Evolutionary conservation across 2,329 filamentous ascomycete species (phyloP).

Genomic region (Ceratocystis diversiconidia): DNA sequence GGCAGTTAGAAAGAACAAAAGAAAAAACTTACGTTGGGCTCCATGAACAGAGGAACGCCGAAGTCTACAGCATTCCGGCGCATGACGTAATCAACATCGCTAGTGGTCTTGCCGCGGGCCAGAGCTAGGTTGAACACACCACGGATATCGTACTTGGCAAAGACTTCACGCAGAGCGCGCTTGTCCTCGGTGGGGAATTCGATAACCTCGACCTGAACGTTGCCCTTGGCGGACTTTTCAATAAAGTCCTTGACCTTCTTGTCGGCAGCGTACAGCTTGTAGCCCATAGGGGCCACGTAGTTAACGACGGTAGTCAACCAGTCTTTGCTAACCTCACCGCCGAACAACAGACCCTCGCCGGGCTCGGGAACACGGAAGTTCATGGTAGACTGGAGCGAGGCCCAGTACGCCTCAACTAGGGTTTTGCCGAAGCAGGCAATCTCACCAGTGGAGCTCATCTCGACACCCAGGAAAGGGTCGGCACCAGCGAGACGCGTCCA

Average conservation of each 20-base stretch:
- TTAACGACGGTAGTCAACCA: constrained; percentile 69
- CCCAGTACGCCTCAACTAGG: constrained; percentile 94
- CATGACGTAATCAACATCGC: constrained; percentile 97
- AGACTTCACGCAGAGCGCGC: constrained; percentile 83
- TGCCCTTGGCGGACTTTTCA: constrained; percentile 53
- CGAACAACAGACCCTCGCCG: constrained; percentile 88
- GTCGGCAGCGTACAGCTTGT: constrained; percentile 85
- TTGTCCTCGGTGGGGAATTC: constrained; percentile 97
- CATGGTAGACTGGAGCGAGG: constrained; percentile 91
- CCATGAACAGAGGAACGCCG: constrained; percentile 94
- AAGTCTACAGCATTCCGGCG: constrained; percentile 90
- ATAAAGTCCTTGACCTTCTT: constrained; percentile 69
- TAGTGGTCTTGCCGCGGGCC: constrained; percentile 64
- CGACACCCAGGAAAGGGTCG: constrained; percentile 92
- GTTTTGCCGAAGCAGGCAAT: constrained; percentile 98
- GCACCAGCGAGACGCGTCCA: constrained; percentile 97
- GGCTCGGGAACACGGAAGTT: constrained; percentile 84
- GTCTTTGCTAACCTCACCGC: constrained; percentile 61
- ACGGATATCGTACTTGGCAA: constrained; percentile 90
- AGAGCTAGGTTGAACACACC: constrained; percentile 92
- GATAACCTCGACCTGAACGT: constrained; percentile 69
- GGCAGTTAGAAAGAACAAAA: background rate
- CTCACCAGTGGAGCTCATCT: constrained; percentile 94
- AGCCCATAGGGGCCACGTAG: constrained; percentile 75
- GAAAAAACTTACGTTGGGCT: constrained; percentile 63